Conservation (phyloP, 2,329 filamentous ascomycete genomes). For the Alternaria dauci region DNA sequence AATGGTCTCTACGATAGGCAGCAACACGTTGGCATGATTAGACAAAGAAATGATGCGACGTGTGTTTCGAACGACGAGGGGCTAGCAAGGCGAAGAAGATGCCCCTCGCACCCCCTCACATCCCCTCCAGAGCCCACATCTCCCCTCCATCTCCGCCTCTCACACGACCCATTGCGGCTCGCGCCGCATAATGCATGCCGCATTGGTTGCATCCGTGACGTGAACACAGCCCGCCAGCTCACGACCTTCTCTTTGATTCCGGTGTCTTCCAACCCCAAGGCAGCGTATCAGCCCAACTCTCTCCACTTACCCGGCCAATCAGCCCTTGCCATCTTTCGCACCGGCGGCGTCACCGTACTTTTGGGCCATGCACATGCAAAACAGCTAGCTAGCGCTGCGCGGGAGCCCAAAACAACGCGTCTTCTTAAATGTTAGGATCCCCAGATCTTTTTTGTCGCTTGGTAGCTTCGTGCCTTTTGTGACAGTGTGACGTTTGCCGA, state of each 20-base stretch:
- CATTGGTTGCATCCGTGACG: conserved; percentile 18
- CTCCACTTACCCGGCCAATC: conserved; percentile 44
- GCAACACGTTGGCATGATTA: conserved; percentile 10
- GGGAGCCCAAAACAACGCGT: conserved; percentile 39
- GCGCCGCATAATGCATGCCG: conserved; percentile 22
- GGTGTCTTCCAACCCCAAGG: conserved; percentile 36
- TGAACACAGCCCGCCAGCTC: conserved; percentile 32
- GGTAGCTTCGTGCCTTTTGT: conserved; percentile 7
- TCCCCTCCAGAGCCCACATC: conserved; percentile 6
- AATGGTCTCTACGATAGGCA: background rate
- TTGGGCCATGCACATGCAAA: conserved; percentile 39
- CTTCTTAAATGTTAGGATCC: conserved; percentile 41
- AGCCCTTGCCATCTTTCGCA: conserved; percentile 38
- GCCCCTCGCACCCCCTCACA: background rate
- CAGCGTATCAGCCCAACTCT: conserved; percentile 38
- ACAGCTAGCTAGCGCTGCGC: conserved; percentile 38
- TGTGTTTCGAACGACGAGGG: conserved; percentile 21
- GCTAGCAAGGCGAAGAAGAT: conserved; percentile 10
- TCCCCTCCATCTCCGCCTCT: conserved; percentile 13
- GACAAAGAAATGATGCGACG: conserved; percentile 20
- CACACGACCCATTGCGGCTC: conserved; percentile 24
- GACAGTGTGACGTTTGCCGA: conserved; percentile 12
- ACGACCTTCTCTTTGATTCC: conserved; percentile 33
- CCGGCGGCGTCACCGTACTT: conserved; percentile 44
- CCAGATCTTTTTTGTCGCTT: conserved; percentile 24